Evolutionary conservation across 106 monocot species (phyloP).

Genomic region (Dioscorea alata): DNA sequence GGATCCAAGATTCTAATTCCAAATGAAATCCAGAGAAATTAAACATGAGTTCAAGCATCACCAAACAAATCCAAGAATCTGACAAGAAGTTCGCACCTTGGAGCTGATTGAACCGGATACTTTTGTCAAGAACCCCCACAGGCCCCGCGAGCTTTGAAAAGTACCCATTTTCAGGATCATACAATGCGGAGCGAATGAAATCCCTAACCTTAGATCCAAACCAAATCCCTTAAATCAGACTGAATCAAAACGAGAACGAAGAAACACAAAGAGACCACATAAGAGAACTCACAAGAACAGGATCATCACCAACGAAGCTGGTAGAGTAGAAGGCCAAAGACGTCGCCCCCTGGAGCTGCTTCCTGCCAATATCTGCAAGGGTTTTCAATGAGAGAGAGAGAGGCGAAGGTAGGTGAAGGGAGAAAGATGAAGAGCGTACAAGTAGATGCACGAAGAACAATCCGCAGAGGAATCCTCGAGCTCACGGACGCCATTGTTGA

Average conservation of each 20-base stretch:
- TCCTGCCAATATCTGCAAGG: no score
- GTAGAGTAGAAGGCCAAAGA: slow-evolving; percentile 21
- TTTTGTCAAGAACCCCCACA: slow-evolving; percentile 57
- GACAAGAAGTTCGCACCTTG: slow-evolving; percentile 21
- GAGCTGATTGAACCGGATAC: slow-evolving; percentile 61
- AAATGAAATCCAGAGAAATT: no score
- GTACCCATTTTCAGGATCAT: slow-evolving; percentile 61
- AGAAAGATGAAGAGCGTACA: no score
- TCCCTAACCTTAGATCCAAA: slow-evolving; percentile 52
- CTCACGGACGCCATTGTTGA: no score
- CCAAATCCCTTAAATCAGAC: not conserved
- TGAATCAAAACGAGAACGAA: not conserved
- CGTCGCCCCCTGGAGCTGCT: no score
- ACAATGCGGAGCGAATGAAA: slow-evolving; percentile 58
- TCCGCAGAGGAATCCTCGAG: no score
- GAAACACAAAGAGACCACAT: not conserved
- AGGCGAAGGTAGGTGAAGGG: no score
- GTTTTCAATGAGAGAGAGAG: no score
- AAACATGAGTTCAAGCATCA: no score
- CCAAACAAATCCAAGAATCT: no score
- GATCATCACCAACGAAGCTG: slow-evolving; percentile 39
- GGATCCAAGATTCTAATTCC: no score
- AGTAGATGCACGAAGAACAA: no score
- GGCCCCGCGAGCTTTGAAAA: slow-evolving; percentile 62
- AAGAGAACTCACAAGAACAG: slow-evolving; percentile 39